These are phyloP conservation scores for Ulota crispa DNA, from an alignment of 225 moss, liverwort and hornwort species.

Conservation along the genomic window DNA sequence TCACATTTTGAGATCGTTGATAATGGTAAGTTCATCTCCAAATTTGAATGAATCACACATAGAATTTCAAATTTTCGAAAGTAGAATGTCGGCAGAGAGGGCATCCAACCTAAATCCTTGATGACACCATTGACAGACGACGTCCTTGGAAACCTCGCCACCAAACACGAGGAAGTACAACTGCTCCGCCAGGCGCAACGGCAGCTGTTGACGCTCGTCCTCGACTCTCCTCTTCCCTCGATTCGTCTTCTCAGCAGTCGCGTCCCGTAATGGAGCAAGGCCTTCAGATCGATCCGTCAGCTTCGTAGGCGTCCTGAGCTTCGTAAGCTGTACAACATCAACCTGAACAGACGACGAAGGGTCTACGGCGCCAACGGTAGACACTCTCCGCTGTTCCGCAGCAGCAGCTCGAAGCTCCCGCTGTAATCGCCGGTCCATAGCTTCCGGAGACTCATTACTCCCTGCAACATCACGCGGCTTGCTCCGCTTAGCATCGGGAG, in stretches of 20 bases:
- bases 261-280: conserved; percentile 51
- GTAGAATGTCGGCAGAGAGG: neutral
- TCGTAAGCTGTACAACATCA: conserved; percentile 45
- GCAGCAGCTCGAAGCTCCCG: conserved; percentile 98
- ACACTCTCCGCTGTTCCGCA: conserved; percentile 81
- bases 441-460: conserved; percentile 70
- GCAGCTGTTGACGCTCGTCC: conserved; percentile 79
- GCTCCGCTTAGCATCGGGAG: conserved; percentile 99
- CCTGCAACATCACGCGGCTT: conserved; percentile 82
- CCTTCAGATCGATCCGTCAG: conserved; percentile 57
- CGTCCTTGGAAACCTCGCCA: conserved; percentile 72
- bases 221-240: conserved; percentile 95
- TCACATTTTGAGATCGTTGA: neutral
- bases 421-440: conserved; percentile 76
- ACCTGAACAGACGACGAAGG: conserved; percentile 51
- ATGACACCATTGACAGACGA: conserved; percentile 98
- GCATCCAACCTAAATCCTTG: conserved; percentile 91
- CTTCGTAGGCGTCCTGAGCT: conserved; percentile 43
- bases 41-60: neutral
- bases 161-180: conserved; percentile 94
- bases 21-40: neutral
- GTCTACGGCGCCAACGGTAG: conserved; percentile 47
- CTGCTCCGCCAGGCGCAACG: conserved; percentile 83
- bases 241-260: conserved; percentile 60
- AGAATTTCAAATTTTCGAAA: neutral